Conservation (phyloP, 2,329 filamentous ascomycete genomes). For the Colletotrichum caudatum region DNA sequence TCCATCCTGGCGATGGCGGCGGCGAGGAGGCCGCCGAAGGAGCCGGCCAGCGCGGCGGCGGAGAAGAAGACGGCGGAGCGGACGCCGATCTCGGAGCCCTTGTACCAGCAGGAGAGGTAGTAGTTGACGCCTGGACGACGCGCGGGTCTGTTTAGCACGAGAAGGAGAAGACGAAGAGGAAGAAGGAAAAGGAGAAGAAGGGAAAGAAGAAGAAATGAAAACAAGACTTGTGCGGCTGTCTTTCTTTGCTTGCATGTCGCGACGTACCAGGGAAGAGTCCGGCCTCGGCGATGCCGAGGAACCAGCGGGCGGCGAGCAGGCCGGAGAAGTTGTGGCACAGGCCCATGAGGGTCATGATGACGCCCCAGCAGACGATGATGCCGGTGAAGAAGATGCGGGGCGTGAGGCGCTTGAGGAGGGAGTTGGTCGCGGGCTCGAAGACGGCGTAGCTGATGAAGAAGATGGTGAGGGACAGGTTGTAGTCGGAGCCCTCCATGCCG, state of each 20-base stretch:
- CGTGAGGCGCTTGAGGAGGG: slow-evolving; percentile 72
- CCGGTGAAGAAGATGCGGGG: slow-evolving; percentile 74
- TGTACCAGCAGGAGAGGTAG: slow-evolving; percentile 85
- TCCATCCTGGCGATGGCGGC: slow-evolving; percentile 76
- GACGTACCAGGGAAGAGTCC: slow-evolving; percentile 70
- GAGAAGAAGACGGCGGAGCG: slow-evolving; percentile 83
- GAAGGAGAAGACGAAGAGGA: too few species aligned
- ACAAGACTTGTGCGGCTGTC: not conserved
- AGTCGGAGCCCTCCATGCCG: slow-evolving; percentile 57
- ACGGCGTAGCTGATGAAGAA: slow-evolving; percentile 79
- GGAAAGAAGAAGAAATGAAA: too few species aligned
- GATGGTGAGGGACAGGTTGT: slow-evolving; percentile 70
- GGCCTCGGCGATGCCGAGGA: slow-evolving; percentile 74
- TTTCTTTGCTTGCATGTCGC: not conserved
- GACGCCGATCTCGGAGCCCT: slow-evolving; percentile 78
- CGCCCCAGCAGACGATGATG: slow-evolving; percentile 67
- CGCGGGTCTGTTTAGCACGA: not conserved
- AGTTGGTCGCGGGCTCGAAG: slow-evolving; percentile 73
- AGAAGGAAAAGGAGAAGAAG: too few species aligned
- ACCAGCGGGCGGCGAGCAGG: slow-evolving; percentile 63
- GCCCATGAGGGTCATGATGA: slow-evolving; percentile 62
- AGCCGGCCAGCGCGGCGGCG: slow-evolving; percentile 80
- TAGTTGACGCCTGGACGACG: slow-evolving; percentile 62
- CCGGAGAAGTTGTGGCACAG: slow-evolving; percentile 59
- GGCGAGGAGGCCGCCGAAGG: slow-evolving; percentile 77